These are phyloP conservation scores for Tylopilus sp. DNA, from an alignment of 768 basidiomycete species.

Conservation along the genomic window DNA sequence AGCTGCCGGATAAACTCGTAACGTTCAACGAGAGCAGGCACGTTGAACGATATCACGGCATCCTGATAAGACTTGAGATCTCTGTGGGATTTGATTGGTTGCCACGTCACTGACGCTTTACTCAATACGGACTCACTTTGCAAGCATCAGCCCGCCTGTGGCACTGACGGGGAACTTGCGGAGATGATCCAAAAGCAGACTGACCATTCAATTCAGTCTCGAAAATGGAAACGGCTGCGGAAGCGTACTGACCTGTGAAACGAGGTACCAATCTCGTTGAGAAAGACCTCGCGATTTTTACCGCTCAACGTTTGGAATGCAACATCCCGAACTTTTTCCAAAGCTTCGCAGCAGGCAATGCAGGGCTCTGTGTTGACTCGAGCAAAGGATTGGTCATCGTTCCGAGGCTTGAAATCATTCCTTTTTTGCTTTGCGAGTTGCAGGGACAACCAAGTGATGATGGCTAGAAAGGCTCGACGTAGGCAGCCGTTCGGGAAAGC, in stretches of 20 bases:
- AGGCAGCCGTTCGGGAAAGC: neutral
- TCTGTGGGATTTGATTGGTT: conserved; percentile 39
- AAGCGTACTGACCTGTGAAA: conserved; percentile 71
- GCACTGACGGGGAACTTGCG: conserved; percentile 96
- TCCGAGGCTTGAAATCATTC: conserved; percentile 93
- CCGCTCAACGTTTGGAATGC: conserved; percentile 79
- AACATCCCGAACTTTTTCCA: conserved; percentile 78
- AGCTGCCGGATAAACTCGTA: conserved; percentile 98
- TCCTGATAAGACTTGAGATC: conserved; percentile 98
- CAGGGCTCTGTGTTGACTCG: conserved; percentile 95
- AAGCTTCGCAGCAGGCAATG: conserved; percentile 73
- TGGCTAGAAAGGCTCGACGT: conserved; percentile 40
- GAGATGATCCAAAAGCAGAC: conserved; percentile 89
- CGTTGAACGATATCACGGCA: conserved; percentile 72
- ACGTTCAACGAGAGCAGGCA: conserved; percentile 84
- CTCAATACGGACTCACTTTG: conserved; percentile 66
- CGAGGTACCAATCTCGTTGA: conserved; percentile 89
- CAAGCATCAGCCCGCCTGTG: conserved; percentile 95
- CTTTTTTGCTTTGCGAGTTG: conserved; percentile 92
- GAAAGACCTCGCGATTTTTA: conserved; percentile 88
- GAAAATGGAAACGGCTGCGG: conserved; percentile 1
- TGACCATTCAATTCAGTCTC: conserved; percentile 30
- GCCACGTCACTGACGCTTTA: neutral
- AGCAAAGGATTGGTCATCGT: conserved; percentile 94
- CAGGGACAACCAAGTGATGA: conserved; percentile 68